These are phyloP conservation scores for Aphanoascus verrucosus DNA, from an alignment of 2,329 filamentous ascomycete genomes.

Conservation along the genomic window DNA sequence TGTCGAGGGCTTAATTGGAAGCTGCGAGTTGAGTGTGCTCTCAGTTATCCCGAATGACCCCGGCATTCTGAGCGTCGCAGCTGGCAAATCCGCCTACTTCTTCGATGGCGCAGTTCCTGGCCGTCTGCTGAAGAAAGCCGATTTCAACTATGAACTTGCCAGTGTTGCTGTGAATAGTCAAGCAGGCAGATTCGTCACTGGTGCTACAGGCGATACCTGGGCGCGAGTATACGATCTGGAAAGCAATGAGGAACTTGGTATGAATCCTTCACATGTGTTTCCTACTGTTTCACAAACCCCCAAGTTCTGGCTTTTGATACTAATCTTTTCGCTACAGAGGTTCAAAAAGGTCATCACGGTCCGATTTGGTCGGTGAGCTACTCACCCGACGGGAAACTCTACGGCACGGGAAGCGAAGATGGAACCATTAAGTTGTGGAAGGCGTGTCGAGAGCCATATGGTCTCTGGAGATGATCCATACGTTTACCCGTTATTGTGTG, in stretches of 20 bases:
- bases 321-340: slow-evolving; percentile 45
- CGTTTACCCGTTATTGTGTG: background rate
- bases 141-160: slow-evolving; percentile 73
- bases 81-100: slow-evolving; percentile 90
- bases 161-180: slow-evolving; percentile 80
- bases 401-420: slow-evolving; percentile 92
- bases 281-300: background rate
- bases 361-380: slow-evolving; percentile 95
- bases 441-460: slow-evolving; percentile 53
- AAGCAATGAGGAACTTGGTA: slow-evolving; percentile 65
- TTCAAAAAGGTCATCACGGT: slow-evolving; percentile 93
- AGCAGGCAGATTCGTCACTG: slow-evolving; percentile 74
- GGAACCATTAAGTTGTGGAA: slow-evolving; percentile 92
- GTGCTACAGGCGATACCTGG: slow-evolving; percentile 88
- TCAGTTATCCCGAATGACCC: slow-evolving; percentile 50
- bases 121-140: slow-evolving; percentile 62
- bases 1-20: slow-evolving; percentile 77
- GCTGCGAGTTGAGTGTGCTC: slow-evolving; percentile 74
- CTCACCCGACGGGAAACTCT: slow-evolving; percentile 89
- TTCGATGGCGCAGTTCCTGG: slow-evolving; percentile 67
- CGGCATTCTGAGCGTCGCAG: slow-evolving; percentile 75
- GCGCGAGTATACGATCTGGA: slow-evolving; percentile 90
- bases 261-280: slow-evolving; percentile 19
- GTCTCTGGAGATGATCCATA: slow-evolving; percentile 47
- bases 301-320: background rate